Evolutionary conservation across 805 yeast species (phyloP), one percentile per base, ranked within the genome.

Genomic region (Candida verbasci): DNA sequence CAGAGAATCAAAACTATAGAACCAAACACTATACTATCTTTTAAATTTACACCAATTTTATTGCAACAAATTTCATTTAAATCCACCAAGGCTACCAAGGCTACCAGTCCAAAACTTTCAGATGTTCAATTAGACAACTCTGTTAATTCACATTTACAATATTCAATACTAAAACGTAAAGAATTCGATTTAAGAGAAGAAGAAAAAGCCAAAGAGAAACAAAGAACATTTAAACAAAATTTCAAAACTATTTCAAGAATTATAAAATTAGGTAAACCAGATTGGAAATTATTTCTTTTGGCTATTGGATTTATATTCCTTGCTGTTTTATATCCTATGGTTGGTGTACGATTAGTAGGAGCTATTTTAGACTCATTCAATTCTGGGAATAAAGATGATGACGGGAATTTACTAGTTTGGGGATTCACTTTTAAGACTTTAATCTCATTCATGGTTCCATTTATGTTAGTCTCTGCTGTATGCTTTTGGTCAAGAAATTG

Each of bases 401-500:
- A 64, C 17, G 73, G 72, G 1, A 56, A 57, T 39, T 46, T 67
- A 21, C 29, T 67, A 30, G 65, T 67, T 26, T 66, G 72, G 72
- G 73, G 73, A 5, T 67, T 60, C 42, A 65, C 63, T 40, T 65
- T 63, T 41, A 53, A 65, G 15, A 66, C 68, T 1, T 60, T 67
- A 1, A 65, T 67, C 38, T 53, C 55, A 11, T 47, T 62, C 17
- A 67, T 67, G 73, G 58, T 67, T 6, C 73, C 73, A 8, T 67
- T 67, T 35, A 63, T 67, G 68, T 50, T 53, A 32, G 57, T 58
- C 4, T 57, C 65, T 50, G 72, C 73, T 9, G 54, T 56, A 11
- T 67, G 73, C 42, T 67, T 66, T 47, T 67, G 73, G 73, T 71
- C 73, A 16, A 52, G 73, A 35, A 65, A 64, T 39, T 67, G 72